These are phyloP conservation scores for Erodium trifolium DNA, from an alignment of 441 rosid species.

Conservation along the genomic window DNA sequence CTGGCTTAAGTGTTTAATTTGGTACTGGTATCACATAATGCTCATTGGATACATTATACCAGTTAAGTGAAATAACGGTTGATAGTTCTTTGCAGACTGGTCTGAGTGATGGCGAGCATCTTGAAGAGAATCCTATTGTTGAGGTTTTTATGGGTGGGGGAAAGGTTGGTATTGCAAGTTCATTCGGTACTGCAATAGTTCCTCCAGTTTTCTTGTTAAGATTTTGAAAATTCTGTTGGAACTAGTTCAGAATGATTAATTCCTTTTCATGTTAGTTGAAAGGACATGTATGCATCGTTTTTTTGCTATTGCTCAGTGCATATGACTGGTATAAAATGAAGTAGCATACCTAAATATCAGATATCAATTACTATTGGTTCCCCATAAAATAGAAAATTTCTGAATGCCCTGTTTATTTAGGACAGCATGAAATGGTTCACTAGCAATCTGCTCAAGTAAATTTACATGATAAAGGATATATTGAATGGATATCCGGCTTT, in stretches of 20 bases:
- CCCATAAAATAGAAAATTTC: background rate
- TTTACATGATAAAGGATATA: background rate
- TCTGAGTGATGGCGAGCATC: slow-evolving; percentile 38
- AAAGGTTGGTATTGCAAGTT: slow-evolving; percentile 59
- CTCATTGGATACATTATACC: background rate
- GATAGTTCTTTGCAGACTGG: slow-evolving; percentile 38
- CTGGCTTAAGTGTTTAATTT: background rate
- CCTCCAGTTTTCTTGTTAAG: slow-evolving; percentile 15
- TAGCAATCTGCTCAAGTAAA: background rate
- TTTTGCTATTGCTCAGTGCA: background rate
- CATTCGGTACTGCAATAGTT: slow-evolving; percentile 11
- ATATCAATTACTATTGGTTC: background rate
- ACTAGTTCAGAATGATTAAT: background rate
- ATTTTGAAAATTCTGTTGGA: slow-evolving; percentile 11
- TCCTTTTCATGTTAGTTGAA: background rate
- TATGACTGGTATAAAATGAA: background rate
- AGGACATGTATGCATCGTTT: background rate
- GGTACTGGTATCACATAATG: slow-evolving; percentile 6
- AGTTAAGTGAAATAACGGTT: slow-evolving; percentile 2
- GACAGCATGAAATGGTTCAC: background rate
- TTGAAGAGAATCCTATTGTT: slow-evolving; percentile 65
- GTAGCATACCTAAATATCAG: background rate
- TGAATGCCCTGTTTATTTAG: background rate
- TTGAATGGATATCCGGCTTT: background rate
- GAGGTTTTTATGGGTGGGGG: slow-evolving; percentile 90